Percentiles rank a stretch among this genome's conserved stretches.
phyloP scores from a whole-genome alignment of 73 alveolate species.

The Paramecium pentaurelia region DNA sequence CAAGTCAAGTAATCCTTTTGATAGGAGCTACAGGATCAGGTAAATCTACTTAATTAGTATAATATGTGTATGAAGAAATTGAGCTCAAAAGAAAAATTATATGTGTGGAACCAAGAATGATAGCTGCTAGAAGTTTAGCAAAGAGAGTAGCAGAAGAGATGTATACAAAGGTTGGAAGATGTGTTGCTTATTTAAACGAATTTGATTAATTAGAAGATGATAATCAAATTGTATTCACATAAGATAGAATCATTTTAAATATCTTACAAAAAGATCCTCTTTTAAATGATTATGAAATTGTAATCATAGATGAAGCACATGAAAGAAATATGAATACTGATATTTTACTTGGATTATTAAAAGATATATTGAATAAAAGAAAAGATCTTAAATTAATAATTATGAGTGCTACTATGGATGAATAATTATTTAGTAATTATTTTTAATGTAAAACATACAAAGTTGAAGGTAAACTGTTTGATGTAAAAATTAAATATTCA shows the following conservation, averaged over 20 bases:
- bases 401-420: slow-evolving; percentile 99
- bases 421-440: slow-evolving; percentile 95
- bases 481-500: slow-evolving; percentile 92
- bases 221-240: slow-evolving; percentile 32
- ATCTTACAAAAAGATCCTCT: slow-evolving; percentile 95
- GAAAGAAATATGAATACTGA: slow-evolving; percentile 99
- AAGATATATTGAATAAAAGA: slow-evolving; percentile 92
- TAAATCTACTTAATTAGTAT: slow-evolving; percentile 98
- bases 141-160: slow-evolving; percentile 92
- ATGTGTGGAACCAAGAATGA: slow-evolving; percentile 99
- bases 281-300: slow-evolving; percentile 69
- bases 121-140: slow-evolving; percentile 99
- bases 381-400: slow-evolving; percentile 90
- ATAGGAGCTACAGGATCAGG: slow-evolving; percentile 99
- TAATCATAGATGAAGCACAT: slow-evolving; percentile 99
- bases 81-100: slow-evolving; percentile 70
- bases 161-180: slow-evolving; percentile 96
- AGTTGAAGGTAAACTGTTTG: slow-evolving; percentile 98
- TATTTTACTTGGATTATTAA: slow-evolving; percentile 96
- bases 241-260: slow-evolving; percentile 86
- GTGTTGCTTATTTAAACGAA: slow-evolving; percentile 98
- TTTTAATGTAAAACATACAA: slow-evolving; percentile 95
- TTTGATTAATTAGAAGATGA: slow-evolving; percentile 88
- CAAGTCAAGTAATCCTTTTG: slow-evolving; percentile 82
- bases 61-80: slow-evolving; percentile 80